Evolutionary conservation across 1,284 basidiomycete genomes (phyloP), one percentile per base, ranked within the genome.

Genomic region (Sporisorium scitamineum): DNA sequence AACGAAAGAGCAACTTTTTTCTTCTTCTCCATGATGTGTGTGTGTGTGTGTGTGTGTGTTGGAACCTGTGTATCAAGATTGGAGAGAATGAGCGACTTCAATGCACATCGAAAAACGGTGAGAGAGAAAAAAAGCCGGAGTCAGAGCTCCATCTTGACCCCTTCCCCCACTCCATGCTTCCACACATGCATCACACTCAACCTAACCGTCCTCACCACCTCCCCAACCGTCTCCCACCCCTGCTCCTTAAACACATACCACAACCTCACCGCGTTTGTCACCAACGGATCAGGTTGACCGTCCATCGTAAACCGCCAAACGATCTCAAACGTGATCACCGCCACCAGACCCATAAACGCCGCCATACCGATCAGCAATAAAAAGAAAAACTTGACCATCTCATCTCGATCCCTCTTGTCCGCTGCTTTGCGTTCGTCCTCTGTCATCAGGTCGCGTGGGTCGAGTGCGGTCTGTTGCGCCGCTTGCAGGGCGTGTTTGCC

Each of bases 131-230:
- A n/a, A n/a, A n/a, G n/a, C n/a, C 18, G 26, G 5, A 16, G 8
- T 77, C 92, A 84, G 62, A 63, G 31, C 32, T 68, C 69, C 22
- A 69, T n/a, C 52, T 66, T 76, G 24, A 29, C 42, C 45, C 18
- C 20, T 18, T 26, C 18, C 5, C 10, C 37, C 44, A 54, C 1
- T 8, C 59, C 67, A 34, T 70, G 27, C 39, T 70, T 60, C 47
- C 53, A 75, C 10, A 75, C 58, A 42, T 53, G 50, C 13, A 44
- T 6, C 8, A 70, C 70, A 20, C 59, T 63, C 22, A 32, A 18
- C 26, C 50, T 51, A 3, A 62, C 56, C 6, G 67, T 70, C 11
- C 16, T 39, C 3, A 41, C 9, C 27, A 75, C 55, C 42, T 76
- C 68, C 27, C 41, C 55, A 5, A 65, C 50, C 14, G 57, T 63